Evolutionary conservation across 2,329 filamentous ascomycete genomes (phyloP).

Genomic region (Phyllosticta ampelicida): DNA sequence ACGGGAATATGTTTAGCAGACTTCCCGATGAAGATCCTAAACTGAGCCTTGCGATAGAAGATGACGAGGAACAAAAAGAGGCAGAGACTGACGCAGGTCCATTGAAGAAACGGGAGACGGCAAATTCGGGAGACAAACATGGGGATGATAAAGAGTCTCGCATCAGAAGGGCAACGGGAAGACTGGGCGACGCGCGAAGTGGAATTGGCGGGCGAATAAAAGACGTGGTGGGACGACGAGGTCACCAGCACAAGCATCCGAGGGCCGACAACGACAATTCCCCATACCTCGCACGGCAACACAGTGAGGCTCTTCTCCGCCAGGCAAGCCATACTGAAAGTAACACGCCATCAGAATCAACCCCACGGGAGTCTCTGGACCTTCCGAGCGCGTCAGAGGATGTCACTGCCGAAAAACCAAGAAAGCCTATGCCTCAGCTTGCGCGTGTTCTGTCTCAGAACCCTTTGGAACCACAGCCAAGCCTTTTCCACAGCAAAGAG

Average conservation of each 20-base stretch:
- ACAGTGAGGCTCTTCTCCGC: background rate
- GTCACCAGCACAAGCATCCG: slow-evolving; percentile 29
- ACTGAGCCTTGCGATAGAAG: slow-evolving; percentile 39
- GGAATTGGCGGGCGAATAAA: slow-evolving; percentile 70
- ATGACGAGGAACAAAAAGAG: slow-evolving; percentile 43
- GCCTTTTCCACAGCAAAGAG: slow-evolving; percentile 15
- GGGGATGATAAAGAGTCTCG: slow-evolving; percentile 13
- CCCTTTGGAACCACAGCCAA: slow-evolving; percentile 20
- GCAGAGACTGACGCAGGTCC: slow-evolving; percentile 27
- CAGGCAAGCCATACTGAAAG: background rate
- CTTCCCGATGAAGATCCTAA: slow-evolving; percentile 23
- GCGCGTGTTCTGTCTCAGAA: slow-evolving; percentile 25
- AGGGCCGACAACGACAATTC: slow-evolving; percentile 29
- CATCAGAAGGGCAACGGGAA: slow-evolving; percentile 68
- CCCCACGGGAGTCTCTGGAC: slow-evolving; percentile 6
- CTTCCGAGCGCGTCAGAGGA: slow-evolving; percentile 7
- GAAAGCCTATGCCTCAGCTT: background rate
- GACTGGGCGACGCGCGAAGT: slow-evolving; percentile 69
- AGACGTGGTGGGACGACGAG: slow-evolving; percentile 58
- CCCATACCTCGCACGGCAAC: background rate
- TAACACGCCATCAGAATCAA: background rate
- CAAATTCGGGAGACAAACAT: slow-evolving; percentile 1
- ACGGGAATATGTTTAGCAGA: slow-evolving; percentile 28
- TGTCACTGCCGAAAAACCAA: background rate
- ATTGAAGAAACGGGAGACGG: slow-evolving; percentile 20